Evolutionary conservation across 2,329 filamentous ascomycete genomes (phyloP).

Genomic region (Diaporthe sp.): DNA sequence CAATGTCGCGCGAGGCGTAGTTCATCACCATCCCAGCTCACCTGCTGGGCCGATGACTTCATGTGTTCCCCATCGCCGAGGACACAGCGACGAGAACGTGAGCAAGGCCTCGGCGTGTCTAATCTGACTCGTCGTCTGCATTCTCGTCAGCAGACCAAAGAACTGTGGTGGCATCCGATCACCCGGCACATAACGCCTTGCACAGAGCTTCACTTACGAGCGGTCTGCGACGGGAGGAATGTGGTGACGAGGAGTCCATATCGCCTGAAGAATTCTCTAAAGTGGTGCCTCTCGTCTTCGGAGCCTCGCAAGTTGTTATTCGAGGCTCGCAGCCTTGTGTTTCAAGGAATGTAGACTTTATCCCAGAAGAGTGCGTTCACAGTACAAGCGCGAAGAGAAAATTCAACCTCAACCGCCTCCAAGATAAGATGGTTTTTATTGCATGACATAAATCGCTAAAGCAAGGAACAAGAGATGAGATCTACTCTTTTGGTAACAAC

Average conservation of each 20-base stretch:
- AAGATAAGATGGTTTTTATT: slow-evolving; percentile 4
- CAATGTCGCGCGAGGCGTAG: too few species aligned
- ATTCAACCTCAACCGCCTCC: not conserved
- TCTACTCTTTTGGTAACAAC: slow-evolving; percentile 22
- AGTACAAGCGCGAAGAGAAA: not conserved
- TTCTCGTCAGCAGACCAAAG: not conserved
- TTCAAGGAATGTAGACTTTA: not conserved
- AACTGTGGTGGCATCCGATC: not conserved
- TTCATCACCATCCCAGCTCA: not conserved
- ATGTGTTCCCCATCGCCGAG: not conserved
- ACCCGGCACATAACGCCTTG: not conserved
- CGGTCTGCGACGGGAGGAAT: not conserved
- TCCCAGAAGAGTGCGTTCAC: not conserved
- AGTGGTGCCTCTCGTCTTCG: not conserved
- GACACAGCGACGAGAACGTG: not conserved
- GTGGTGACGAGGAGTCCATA: not conserved
- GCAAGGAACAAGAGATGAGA: not conserved
- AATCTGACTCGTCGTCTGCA: not conserved
- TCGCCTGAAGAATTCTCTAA: not conserved
- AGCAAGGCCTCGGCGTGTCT: not conserved
- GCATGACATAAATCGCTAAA: slow-evolving; percentile 5
- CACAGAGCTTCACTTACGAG: not conserved
- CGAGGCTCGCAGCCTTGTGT: not conserved
- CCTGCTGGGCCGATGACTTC: not conserved
- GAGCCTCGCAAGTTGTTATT: not conserved